Evolutionary conservation across 2,329 filamentous ascomycete genomes (phyloP).

Genomic region (Fusarium sublunatum): DNA sequence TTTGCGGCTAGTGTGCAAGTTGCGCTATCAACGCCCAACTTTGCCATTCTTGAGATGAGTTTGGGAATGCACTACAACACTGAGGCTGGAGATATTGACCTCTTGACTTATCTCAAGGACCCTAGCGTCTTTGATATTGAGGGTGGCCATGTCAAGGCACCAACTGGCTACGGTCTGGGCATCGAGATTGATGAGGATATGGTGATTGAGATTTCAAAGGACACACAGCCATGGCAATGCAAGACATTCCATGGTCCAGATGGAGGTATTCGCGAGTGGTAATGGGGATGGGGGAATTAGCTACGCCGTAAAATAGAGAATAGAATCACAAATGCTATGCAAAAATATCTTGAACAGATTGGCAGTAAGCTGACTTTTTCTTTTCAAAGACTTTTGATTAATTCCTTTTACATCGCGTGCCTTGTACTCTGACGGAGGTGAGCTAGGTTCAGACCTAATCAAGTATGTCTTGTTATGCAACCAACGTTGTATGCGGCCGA

Average conservation of each 20-base stretch:
- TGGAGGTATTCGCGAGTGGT: constrained; percentile 26
- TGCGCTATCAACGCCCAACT: constrained; percentile 70
- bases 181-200: constrained; percentile 78
- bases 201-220: constrained; percentile 68
- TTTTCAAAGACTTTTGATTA: too few relatives aligned
- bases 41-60: constrained; percentile 82
- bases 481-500: too few relatives aligned
- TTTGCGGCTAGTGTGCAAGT: constrained; percentile 78
- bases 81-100: constrained; percentile 69
- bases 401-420: too few relatives aligned
- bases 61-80: constrained; percentile 84
- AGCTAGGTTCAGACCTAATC: too few relatives aligned
- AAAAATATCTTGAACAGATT: too few relatives aligned
- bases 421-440: too few relatives aligned
- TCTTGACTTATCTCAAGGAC: constrained; percentile 74
- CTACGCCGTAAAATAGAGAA: neutral
- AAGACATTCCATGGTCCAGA: constrained; percentile 20
- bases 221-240: constrained; percentile 69
- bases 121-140: constrained; percentile 72
- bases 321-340: neutral
- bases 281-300: neutral
- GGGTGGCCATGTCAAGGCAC: constrained; percentile 72
- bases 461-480: too few relatives aligned
- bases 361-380: too few relatives aligned
- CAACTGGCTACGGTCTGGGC: constrained; percentile 71